phyloP scores from a whole-genome alignment of 768 basidiomycete genomes.

The Collybiopsis luxurians region DNA sequence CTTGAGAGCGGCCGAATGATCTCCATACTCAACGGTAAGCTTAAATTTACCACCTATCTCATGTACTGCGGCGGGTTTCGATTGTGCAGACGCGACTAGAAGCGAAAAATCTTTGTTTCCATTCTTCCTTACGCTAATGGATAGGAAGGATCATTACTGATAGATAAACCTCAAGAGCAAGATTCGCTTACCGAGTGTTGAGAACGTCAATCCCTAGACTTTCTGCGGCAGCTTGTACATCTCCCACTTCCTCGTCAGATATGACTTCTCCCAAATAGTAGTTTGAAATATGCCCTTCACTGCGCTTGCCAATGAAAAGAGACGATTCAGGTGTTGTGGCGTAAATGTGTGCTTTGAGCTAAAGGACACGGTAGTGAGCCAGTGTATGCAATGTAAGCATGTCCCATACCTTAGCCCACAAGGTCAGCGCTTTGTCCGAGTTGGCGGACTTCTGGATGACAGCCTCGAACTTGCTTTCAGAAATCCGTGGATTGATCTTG shows the following conservation, averaged over 20 bases:
- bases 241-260: conserved; percentile 74
- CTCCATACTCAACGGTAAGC: conserved; percentile 72
- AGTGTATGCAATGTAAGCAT: neutral
- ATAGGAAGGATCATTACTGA: too few relatives aligned
- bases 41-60: conserved; percentile 44
- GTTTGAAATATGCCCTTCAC: conserved; percentile 74
- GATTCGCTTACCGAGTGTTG: conserved; percentile 68
- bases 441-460: conserved; percentile 64
- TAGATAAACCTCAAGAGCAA: too few relatives aligned
- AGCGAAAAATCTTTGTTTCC: conserved; percentile 61
- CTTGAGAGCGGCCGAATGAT: conserved; percentile 57
- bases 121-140: conserved; percentile 66
- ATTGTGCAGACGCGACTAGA: conserved; percentile 67
- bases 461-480: conserved; percentile 56
- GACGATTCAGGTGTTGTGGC: conserved; percentile 58
- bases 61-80: conserved; percentile 37
- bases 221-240: conserved; percentile 74
- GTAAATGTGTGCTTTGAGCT: conserved; percentile 80
- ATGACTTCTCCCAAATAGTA: conserved; percentile 80
- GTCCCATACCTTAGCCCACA: conserved; percentile 58
- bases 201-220: conserved; percentile 71
- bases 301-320: conserved; percentile 78
- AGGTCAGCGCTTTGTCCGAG: conserved; percentile 44
- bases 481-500: conserved; percentile 77
- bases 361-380: conserved; percentile 5